A percentile compares a stretch with the other conserved stretches of the same genome.
Evolutionary conservation across 108 stramenopile species (phyloP).

Genomic region (Skeletonema grethae): DNA sequence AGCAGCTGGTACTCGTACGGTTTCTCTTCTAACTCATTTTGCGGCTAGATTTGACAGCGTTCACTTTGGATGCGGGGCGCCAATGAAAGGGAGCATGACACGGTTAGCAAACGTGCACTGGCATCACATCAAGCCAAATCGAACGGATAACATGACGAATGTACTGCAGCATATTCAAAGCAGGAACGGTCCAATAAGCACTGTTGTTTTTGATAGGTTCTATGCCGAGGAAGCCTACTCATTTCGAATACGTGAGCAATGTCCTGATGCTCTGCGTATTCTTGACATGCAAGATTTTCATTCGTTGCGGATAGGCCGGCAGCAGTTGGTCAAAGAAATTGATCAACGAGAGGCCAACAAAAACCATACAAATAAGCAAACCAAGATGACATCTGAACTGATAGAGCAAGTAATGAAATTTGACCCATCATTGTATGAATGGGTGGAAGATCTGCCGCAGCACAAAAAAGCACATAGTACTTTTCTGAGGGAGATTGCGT

Average conservation of each 20-base stretch:
- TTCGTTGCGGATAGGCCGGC: slow-evolving; percentile 58
- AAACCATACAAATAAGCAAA: neutral
- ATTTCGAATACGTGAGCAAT: slow-evolving; percentile 48
- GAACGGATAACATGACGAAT: slow-evolving; percentile 29
- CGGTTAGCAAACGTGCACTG: slow-evolving; percentile 13
- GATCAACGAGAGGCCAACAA: slow-evolving; percentile 4
- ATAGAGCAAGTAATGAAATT: slow-evolving; percentile 28
- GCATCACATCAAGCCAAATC: slow-evolving; percentile 45
- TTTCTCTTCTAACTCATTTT: slow-evolving; percentile 50
- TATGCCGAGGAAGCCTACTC: slow-evolving; percentile 80
- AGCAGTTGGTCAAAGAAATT: slow-evolving; percentile 45
- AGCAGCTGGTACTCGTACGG: slow-evolving; percentile 69
- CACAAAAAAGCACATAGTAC: slow-evolving; percentile 15
- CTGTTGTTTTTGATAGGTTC: slow-evolving; percentile 77
- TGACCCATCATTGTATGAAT: slow-evolving; percentile 12
- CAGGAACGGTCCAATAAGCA: slow-evolving; percentile 11
- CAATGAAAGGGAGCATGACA: slow-evolving; percentile 8
- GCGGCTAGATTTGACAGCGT: slow-evolving; percentile 29
- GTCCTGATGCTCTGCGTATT: slow-evolving; percentile 50
- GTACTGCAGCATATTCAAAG: slow-evolving; percentile 22
- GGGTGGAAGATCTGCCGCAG: neutral
- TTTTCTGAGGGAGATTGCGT: slow-evolving; percentile 66
- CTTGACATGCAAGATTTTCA: slow-evolving; percentile 91
- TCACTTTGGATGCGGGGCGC: slow-evolving; percentile 40
- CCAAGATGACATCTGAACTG: slow-evolving; percentile 5